phyloP scores from a whole-genome alignment of 331 rosid genomes.

The Stylosanthes scabra region DNA sequence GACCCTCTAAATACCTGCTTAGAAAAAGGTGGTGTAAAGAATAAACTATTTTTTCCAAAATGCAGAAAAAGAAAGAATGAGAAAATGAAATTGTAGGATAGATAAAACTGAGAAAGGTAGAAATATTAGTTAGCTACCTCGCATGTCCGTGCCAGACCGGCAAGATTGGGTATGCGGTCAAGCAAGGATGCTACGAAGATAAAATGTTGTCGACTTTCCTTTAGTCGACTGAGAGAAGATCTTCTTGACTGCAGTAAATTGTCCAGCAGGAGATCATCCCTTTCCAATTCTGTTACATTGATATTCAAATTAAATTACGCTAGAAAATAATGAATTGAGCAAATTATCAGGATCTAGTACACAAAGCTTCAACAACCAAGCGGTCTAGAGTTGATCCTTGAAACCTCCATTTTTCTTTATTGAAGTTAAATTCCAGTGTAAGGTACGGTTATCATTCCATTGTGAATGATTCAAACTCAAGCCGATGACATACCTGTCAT shows the following conservation, averaged over 20 bases:
- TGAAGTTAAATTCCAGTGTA: not conserved
- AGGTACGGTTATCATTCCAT: not conserved
- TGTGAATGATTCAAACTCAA: not conserved
- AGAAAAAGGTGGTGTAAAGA: conserved; percentile 30
- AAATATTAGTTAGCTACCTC: conserved; percentile 61
- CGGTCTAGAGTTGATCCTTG: not conserved
- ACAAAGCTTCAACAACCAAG: not conserved
- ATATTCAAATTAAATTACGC: conserved; percentile 39
- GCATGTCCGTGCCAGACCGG: conserved; percentile 96
- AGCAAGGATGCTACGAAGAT: conserved; percentile 89
- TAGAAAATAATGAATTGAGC: conserved; percentile 20
- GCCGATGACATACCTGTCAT: conserved; percentile 58
- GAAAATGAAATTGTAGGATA: conserved; percentile 1
- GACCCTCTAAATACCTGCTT: conserved; percentile 90
- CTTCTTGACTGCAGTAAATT: conserved; percentile 76
- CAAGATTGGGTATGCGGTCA: conserved; percentile 97
- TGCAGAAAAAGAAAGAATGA: not conserved
- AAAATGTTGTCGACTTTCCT: conserved; percentile 67
- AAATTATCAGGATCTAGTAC: not conserved
- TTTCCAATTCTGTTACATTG: conserved; percentile 70
- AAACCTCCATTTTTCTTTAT: not conserved
- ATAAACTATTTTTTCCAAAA: not conserved
- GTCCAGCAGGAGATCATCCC: conserved; percentile 86
- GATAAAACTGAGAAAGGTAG: conserved; percentile 20
- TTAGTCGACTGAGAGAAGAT: conserved; percentile 57